A percentile compares a stretch with the other conserved stretches of the same genome.
Conservation (phyloP, 306 rosid genomes). For the Ormosia semicastrata region DNA sequence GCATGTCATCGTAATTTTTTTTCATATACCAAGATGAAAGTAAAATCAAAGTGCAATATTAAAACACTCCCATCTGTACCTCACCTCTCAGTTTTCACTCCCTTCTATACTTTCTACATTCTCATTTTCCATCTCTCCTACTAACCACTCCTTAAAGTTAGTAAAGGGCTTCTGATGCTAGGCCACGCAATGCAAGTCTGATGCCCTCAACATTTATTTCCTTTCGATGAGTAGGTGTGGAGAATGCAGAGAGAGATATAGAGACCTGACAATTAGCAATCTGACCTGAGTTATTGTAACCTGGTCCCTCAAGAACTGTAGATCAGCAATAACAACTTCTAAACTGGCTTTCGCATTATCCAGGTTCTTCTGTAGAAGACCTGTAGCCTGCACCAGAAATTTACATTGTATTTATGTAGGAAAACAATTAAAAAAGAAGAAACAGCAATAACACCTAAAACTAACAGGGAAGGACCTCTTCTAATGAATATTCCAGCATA, state of each 20-base stretch:
- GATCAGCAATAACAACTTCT: constrained; percentile 72
- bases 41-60: neutral
- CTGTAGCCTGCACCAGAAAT: constrained; percentile 59
- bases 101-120: neutral
- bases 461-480: constrained; percentile 52
- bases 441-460: constrained; percentile 7
- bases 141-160: neutral
- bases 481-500: constrained; percentile 78
- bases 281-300: constrained; percentile 81
- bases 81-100: neutral
- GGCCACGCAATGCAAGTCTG: neutral
- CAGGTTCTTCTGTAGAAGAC: constrained; percentile 65
- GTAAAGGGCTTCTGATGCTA: neutral
- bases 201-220: neutral
- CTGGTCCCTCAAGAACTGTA: constrained; percentile 79
- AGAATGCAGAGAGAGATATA: neutral
- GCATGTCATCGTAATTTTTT: neutral
- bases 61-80: neutral
- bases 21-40: constrained; percentile 2
- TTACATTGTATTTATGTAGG: constrained; percentile 2
- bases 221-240: neutral
- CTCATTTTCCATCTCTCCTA: neutral
- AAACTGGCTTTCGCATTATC: constrained; percentile 82
- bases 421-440: neutral
- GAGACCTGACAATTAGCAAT: neutral